A percentile compares a stretch with the other conserved stretches of the same genome.
Conservation (phyloP, 371 early-diverging fungal genomes). For the Mortierella sp. region DNA sequence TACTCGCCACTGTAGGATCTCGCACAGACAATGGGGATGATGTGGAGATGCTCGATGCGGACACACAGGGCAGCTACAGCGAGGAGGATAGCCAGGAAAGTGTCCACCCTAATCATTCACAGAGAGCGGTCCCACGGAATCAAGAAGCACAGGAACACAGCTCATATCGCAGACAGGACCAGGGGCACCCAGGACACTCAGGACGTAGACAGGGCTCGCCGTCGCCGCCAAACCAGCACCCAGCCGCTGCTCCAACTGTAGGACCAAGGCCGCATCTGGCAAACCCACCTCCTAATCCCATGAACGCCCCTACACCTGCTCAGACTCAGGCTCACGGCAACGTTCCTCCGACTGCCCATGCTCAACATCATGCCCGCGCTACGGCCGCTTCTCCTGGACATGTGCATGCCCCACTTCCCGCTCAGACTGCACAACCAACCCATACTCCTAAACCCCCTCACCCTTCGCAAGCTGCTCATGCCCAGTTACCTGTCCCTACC, state of each 20-base stretch:
- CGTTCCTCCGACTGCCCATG: too few species aligned
- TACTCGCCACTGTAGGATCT: slow-evolving; percentile 3
- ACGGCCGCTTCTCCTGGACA: too few species aligned
- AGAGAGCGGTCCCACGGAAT: neutral
- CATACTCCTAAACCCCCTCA: too few species aligned
- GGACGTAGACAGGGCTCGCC: too few species aligned
- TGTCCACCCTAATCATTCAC: neutral
- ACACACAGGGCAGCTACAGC: slow-evolving; percentile 5
- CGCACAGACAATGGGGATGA: slow-evolving; percentile 9
- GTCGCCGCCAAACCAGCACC: neutral
- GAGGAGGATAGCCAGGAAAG: slow-evolving; percentile 4
- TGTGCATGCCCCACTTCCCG: too few species aligned
- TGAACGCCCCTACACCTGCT: too few species aligned
- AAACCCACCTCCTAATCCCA: too few species aligned
- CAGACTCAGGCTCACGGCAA: too few species aligned
- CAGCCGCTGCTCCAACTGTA: neutral
- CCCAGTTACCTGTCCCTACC: too few species aligned
- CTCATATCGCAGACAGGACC: neutral
- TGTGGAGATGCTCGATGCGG: neutral
- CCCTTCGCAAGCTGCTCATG: too few species aligned
- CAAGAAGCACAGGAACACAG: slow-evolving; percentile 4
- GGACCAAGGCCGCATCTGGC: slow-evolving; percentile 1
- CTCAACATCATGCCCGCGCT: too few species aligned
- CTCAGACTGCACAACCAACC: too few species aligned
- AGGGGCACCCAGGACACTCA: neutral